A percentile compares a stretch with the other conserved stretches of the same genome.
phyloP scores from a whole-genome alignment of 1,284 basidiomycete species.

The Tilletia indica region DNA sequence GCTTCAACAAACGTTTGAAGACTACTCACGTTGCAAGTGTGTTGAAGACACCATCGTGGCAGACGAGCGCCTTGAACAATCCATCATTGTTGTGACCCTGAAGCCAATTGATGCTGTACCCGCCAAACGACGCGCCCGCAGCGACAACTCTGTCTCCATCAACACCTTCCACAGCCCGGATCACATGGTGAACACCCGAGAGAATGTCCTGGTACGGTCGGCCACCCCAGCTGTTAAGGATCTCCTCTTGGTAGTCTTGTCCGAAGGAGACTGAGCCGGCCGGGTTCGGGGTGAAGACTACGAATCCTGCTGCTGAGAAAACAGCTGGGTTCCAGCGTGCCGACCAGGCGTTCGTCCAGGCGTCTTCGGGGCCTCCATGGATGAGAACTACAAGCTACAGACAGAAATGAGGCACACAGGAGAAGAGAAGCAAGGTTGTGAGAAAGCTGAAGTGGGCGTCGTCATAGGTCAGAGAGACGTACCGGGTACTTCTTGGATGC shows the following conservation, averaged over 20 bases:
- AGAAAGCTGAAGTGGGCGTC: neutral
- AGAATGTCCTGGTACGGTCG: constrained; percentile 33
- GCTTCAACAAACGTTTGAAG: too few species aligned
- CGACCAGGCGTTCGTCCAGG: constrained; percentile 42
- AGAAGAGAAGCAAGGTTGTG: neutral
- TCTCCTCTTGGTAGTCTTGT: constrained; percentile 38
- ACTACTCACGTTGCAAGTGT: constrained; percentile 18
- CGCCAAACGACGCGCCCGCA: constrained; percentile 36
- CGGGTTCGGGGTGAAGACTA: constrained; percentile 41
- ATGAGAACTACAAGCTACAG: constrained; percentile 32
- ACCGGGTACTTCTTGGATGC: constrained; percentile 3
- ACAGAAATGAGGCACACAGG: neutral
- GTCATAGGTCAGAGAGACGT: neutral
- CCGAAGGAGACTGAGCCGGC: constrained; percentile 44
- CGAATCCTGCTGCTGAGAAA: constrained; percentile 40
- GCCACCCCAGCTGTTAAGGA: constrained; percentile 45
- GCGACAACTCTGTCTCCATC: constrained; percentile 38
- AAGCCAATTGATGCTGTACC: constrained; percentile 44
- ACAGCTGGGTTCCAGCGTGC: constrained; percentile 43
- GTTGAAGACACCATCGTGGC: constrained; percentile 45
- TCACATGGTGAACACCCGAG: constrained; percentile 31
- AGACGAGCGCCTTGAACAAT: constrained; percentile 44
- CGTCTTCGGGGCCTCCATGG: constrained; percentile 48
- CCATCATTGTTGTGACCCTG: constrained; percentile 47
- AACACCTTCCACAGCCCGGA: constrained; percentile 20